These are phyloP conservation scores for Buxus sempervirens DNA, from an alignment of 164 flowering plant species.

Conservation along the genomic window DNA sequence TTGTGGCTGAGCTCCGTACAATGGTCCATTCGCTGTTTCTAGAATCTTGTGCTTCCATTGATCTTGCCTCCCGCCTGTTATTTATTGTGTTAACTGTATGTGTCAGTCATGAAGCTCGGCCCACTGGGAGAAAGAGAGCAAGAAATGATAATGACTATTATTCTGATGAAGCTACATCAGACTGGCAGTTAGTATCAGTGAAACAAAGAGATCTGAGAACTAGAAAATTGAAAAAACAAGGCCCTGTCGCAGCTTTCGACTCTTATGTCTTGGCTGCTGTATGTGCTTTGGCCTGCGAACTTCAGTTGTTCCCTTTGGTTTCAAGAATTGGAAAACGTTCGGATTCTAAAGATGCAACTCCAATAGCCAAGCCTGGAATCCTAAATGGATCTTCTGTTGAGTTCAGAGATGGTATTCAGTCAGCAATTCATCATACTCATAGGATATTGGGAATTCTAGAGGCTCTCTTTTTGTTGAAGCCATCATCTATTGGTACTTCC, in stretches of 20 bases:
- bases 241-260: slow-evolving; percentile 95
- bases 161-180: slow-evolving; percentile 39
- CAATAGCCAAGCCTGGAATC: slow-evolving; percentile 40
- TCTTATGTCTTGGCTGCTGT: slow-evolving; percentile 95
- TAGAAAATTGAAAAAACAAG: slow-evolving; percentile 55
- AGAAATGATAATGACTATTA: slow-evolving; percentile 37
- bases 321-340: slow-evolving; percentile 40
- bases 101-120: slow-evolving; percentile 91
- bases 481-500: slow-evolving; percentile 85
- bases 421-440: slow-evolving; percentile 74
- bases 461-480: slow-evolving; percentile 82
- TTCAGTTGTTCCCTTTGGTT: slow-evolving; percentile 79
- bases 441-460: slow-evolving; percentile 82
- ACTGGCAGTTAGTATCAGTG: slow-evolving; percentile 30
- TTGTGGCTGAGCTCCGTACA: slow-evolving; percentile 95
- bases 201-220: slow-evolving; percentile 26
- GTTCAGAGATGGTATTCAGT: slow-evolving; percentile 49
- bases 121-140: slow-evolving; percentile 57
- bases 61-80: slow-evolving; percentile 85
- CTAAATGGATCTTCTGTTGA: slow-evolving; percentile 48
- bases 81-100: slow-evolving; percentile 91
- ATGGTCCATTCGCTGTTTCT: slow-evolving; percentile 93
- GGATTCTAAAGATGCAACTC: slow-evolving; percentile 22
- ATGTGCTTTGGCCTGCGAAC: slow-evolving; percentile 93
- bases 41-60: slow-evolving; percentile 83